Conservation (phyloP, 2,329 filamentous ascomycete genomes). For the Arthroderma sp. region DNA sequence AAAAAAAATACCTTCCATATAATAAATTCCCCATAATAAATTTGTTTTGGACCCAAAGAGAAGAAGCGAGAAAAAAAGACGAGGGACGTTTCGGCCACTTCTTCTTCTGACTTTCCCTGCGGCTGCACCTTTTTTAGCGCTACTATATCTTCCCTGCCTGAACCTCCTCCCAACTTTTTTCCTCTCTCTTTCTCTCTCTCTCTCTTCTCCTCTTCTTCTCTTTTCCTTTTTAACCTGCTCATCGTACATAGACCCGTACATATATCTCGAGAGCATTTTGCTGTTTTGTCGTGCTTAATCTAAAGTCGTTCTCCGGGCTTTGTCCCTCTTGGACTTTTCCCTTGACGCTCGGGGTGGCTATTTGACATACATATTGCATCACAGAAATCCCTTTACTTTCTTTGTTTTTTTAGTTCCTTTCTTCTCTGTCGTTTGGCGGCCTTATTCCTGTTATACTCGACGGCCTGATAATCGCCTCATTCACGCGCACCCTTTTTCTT, state of each 20-base stretch:
- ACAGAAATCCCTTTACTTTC: neutral
- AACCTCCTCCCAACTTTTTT: constrained; percentile 5
- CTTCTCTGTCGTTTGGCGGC: neutral
- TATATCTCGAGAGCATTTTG: constrained; percentile 5
- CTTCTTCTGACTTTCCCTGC: neutral
- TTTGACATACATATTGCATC: no score
- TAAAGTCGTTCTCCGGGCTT: constrained; percentile 7
- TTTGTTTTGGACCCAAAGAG: no score
- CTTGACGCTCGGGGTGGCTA: constrained; percentile 12
- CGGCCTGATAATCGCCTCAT: neutral
- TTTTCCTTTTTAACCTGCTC: constrained; percentile 3
- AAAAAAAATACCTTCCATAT: no score
- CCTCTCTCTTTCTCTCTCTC: constrained; percentile 6
- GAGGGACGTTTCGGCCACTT: no score
- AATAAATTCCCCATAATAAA: no score
- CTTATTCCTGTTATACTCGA: no score
- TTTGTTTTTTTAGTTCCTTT: neutral
- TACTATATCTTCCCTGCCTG: neutral
- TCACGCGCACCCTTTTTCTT: neutral
- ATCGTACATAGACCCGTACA: neutral
- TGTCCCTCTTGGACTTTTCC: constrained; percentile 13
- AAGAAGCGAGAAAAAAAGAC: no score
- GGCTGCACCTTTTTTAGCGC: constrained; percentile 1
- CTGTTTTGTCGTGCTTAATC: constrained; percentile 11
- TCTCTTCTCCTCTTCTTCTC: constrained; percentile 5